Evolutionary conservation across 345 rosid genomes (phyloP), one percentile per base, ranked within the genome.

Genomic region (Aurinia saxatilis): DNA sequence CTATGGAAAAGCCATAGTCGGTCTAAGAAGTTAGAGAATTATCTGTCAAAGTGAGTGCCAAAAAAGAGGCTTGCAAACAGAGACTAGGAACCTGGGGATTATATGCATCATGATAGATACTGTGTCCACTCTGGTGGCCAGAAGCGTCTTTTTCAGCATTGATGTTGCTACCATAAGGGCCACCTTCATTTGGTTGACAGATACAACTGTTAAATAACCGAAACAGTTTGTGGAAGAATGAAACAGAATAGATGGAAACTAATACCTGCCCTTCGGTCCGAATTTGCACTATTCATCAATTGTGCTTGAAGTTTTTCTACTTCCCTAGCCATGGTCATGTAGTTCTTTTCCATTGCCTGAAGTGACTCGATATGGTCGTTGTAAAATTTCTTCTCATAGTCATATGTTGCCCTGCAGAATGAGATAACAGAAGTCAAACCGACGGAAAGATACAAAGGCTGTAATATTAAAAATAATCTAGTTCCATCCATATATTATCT

Each of bases 281-380:
- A 59, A 78, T 77, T 80, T 51, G 82, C 66, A 55, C 78, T 66
- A 67, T 82, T 87, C 39, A 67, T 74, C 64, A 93, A 63, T 70
- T 87, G 91, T n/a, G 83, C 85, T 57, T 83, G 89, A 66, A 87
- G 97, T 65, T 93, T 90, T 68, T 93, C 95, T 57, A 90, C 91
- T 76, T 93, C 99, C 82, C 74, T 78, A 25, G 95, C 80, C 99
- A 93, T 87, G 18, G 83, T 80, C 61, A 77, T 75, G 55, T 87
- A 90, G 77, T 87, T 87, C 71, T 86, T 81, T 75, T 90, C 90
- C 99, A 93, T 90, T 21, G 79, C 87, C 69, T 90, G 96, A 70
- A 90, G 95, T 63, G 91, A 87, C 73, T 90, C 90, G 5, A 87
- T 87, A 78, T 93, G 97, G 77, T 90, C 99, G 36, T 71, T 85